Evolutionary conservation across 1,284 basidiomycete species (phyloP), one percentile per base, ranked within the genome.

Genomic region (Moesziomyces sp.): DNA sequence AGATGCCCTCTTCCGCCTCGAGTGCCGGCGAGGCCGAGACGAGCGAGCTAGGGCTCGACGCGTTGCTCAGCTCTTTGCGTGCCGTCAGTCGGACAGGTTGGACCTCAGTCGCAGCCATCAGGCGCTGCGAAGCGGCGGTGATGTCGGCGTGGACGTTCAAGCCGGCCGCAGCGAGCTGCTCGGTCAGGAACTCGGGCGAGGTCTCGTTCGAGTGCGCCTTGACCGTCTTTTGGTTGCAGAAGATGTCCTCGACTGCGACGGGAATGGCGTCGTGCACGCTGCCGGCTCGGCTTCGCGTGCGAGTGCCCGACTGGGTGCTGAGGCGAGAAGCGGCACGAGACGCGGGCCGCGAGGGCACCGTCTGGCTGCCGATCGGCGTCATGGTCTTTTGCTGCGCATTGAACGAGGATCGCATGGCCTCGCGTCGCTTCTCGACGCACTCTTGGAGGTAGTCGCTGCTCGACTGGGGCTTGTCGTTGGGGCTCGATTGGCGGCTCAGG

Each of bases 191-290:
- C 18, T 67, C 64, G 14, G 70, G 70, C 11, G 70, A 73, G 13
- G 63, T 56, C 26, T 73, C 70, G 21, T 52, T 59, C 6, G 70
- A 73, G 45, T 73, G 63, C n/a, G 68, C 67, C 40, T 63, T 40
- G 46, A 59, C 43, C 23, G 70, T 73, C 35, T 46, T 62, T 11
- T 50, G 52, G n/a, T 75, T 68, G 52, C 73, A 78, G 28, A 81
- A 81, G 19, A 81, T 49, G 55, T 81, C 78, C 46, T 81, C 79
- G 53, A 75, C 66, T 11, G 70, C 76, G 16, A 77, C 55, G 0
- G 79, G 79, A 44, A 81, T 79, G 5, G 74, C 65, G 48, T 80
- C 79, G 50, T 81, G 79, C 1, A 81, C 77, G 46, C 75, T 81
- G 14, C 79, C 78, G 3, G 76, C 69, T 19, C 79, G 55, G 57